Evolutionary conservation across 441 rosid species (phyloP), one percentile per base, ranked within the genome.

Genomic region (Erysimum pusillum): DNA sequence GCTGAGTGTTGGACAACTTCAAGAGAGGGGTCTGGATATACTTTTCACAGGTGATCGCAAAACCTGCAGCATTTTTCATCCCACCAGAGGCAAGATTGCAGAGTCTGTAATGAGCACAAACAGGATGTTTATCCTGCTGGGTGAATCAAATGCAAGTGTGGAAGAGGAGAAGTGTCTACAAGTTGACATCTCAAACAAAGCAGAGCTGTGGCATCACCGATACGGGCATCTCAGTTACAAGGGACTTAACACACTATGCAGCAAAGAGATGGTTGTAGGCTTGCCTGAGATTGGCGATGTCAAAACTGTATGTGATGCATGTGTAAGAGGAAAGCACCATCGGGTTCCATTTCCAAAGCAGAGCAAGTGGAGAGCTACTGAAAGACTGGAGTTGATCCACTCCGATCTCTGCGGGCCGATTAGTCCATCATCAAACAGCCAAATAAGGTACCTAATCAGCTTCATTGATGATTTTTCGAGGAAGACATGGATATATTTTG

Each of bases 1-100:
- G 14, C 22, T 75, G 3, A 79, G 67, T 8, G 35, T 79, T 31
- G 62, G 76, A 0, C 73, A 75, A 5, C 15, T 79, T 0, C 76
- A 75, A 69, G 72, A 79, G 6, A 41, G 14, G 5, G 49, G 74
- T 0, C 12, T 31, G 0, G 39, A 39, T 1, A 17, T 69, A 1
- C 0, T 57, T 0, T 34, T 70, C 7, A 14, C 36, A 38, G 72
- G 60, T 7, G 17, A 56, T 0, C 12, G 22, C 0, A 17, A 0
- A 0, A 35, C 14, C 0, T 70, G 74, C 3, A 6, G n/a, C 8
- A 39, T 54, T 0, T 41, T 20, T 22, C 42, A 70, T 9, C 17
- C 42, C 11, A 4, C 1, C 5, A 31, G 0, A 10, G 58, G 59
- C 0, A 48, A 35, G 10, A 67, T 48, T 0, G 54, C n/a, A 9